Conservation (phyloP, 1,284 basidiomycete genomes). For the Marasmius oreades region DNA sequence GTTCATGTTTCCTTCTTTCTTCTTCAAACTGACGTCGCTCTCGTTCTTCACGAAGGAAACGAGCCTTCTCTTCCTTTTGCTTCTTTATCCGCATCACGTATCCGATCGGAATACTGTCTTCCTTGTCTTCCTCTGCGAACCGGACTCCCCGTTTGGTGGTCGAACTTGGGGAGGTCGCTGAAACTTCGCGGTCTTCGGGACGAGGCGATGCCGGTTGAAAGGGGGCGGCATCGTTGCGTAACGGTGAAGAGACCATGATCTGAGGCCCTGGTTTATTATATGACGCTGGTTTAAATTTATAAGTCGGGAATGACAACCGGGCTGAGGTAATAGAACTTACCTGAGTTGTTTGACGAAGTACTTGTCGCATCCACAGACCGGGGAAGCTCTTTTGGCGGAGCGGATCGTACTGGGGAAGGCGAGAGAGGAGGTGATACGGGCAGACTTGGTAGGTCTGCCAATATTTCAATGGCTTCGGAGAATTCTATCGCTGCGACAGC, state of each 20-base stretch:
- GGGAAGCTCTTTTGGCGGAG: background rate
- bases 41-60: constrained; percentile 59
- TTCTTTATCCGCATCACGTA: constrained; percentile 66
- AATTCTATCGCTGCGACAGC: constrained; percentile 76
- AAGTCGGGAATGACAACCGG: constrained; percentile 9
- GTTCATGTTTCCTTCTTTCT: constrained; percentile 40
- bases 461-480: constrained; percentile 57
- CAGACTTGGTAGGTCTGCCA: constrained; percentile 40
- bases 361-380: constrained; percentile 1
- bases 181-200: background rate
- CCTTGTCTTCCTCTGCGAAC: constrained; percentile 64
- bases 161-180: constrained; percentile 7
- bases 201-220: constrained; percentile 12
- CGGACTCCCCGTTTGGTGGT: constrained; percentile 59
- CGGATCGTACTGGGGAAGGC: background rate
- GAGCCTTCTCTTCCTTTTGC: constrained; percentile 67
- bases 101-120: constrained; percentile 63
- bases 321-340: constrained; percentile 15
- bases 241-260: constrained; percentile 48
- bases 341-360: constrained; percentile 15
- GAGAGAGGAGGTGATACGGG: background rate
- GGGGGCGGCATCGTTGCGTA: constrained; percentile 41
- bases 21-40: constrained; percentile 43
- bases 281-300: constrained; percentile 15
- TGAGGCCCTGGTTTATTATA: constrained; percentile 27